Base-by-base conservation (phyloP, 345 rosid genomes). In the Rhizophora mangle region DNA sequence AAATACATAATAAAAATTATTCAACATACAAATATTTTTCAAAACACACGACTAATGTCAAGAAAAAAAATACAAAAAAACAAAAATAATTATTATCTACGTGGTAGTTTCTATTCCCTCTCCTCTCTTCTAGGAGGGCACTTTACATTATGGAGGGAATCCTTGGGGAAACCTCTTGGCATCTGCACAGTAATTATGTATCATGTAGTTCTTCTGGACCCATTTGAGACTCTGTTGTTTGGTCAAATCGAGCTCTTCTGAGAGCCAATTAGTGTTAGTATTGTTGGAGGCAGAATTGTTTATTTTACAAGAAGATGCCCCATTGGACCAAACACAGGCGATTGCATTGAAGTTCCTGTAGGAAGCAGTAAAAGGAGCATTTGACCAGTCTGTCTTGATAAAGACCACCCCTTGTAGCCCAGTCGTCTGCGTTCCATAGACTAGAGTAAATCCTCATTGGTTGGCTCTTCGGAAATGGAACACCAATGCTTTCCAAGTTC, bases 321-420 rank as follows among this genome's bases (percentile, higher is more conserved):
- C 78, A 43, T 76, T 69, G 8, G 80, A 68, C 75, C 64, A 71
- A 46, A 72, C 77, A 65, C 88, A 82, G 26, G 79, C 80, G 49
- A 75, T 53, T 16, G 79, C 80, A 24, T 76, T 74, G 76, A 77
- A 86, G 60, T 82, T 79, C 71, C 80, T 78, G 70, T 63, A 86
- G 3, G 77, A 85, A 59, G 89, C 83, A 2, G 83, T 83, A 80
- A 87, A 83, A 1, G 91, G 91, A 67, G 91, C 86, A 15, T 79
- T 51, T 5, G 85, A 63, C 85, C 89, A 88, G 57, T 90, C 88
- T 0, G 71, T 86, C 77, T 90, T 90, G 24, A 88, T 80, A 18
- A 18, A 81, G 81, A 3, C 96, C 93, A 26, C 91, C 91, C 58
- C 91, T 78, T 0, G 96, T 89, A 1, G 89, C 89, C 96, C 93